Base-by-base conservation (phyloP, 1,284 basidiomycete species). In the Fistulina hepatica region DNA sequence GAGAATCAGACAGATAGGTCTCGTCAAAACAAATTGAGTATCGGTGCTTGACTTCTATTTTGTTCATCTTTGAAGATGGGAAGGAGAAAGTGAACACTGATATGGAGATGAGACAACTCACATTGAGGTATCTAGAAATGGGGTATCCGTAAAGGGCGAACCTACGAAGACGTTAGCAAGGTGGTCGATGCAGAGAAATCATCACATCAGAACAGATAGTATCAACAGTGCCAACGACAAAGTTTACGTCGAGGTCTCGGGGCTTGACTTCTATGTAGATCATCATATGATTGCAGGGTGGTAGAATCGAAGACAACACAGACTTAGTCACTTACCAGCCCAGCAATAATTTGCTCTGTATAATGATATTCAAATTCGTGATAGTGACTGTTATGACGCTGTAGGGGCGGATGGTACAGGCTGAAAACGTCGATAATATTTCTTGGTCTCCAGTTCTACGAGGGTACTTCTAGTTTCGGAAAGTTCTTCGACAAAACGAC, bases 391-490 rank as follows among this genome's bases (percentile, higher is more conserved):
- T 31, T 31, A 31, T 13, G 15, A 19, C 13, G 11, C 28, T 16
- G 10, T 16, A 13, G 15, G 15, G 28, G 33, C 13, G 15, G 19
- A 34, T 3, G 33, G 21, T 19, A n/a, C 24, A 6, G 65, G 58
- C 45, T 67, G 65, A 41, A 69, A 69, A 11, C 64, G 63, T 8
- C 61, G 62, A 47, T 69, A 67, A 44, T 61, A 66, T 38, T 74
- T 71, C 54, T 94, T 95, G 9, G 83, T 82, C 43, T 74, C 70
- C 1, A 73, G 67, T 56, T 92, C 86, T 4, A 82, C 72, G 43
- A 76, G 69, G 48, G 92, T 89, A 51, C 86, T 81, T 13, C 82
- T 89, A 19, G 89, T 86, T 58, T 97, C 94, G 1, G 93, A 85
- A 6, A 97, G 70, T 49, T 90, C 83, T 52, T 80, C 81, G 2